Evolutionary conservation across 2,329 filamentous ascomycete genomes (phyloP), one percentile per base, ranked within the genome.

Genomic region (Sarocladium strictum): DNA sequence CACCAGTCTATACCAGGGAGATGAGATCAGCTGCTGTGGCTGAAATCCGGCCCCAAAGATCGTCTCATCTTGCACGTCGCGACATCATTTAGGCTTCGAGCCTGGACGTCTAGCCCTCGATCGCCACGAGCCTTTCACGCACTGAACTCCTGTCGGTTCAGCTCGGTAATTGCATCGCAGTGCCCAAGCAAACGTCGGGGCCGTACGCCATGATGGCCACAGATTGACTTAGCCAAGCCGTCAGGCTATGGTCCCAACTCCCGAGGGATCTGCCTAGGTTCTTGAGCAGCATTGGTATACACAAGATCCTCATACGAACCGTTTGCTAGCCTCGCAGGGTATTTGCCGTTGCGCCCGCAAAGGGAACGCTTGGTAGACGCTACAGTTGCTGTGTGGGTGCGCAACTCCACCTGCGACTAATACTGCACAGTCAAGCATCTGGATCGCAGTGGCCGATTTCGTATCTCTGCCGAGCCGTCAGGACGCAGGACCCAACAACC

Each of bases 361-460:
- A 33, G 47, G 4, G 15, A 51, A 15, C 47, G 47, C 47, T 51
- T 51, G 47, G n/a, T 51, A 10, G 29, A 51, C 47, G 47, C 47
- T 51, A 51, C 47, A 35, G 47, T 26, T 15, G 21, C 27, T 23
- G 29, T 10, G 47, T 51, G 47, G 47, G 27, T 51, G 47, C 47
- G n/a, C 17, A n/a, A 35, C 47, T 51, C 47, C 47, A 51, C 47
- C 7, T 12, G 27, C 26, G 47, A 51, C 47, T 51, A 51, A 51
- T 51, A 51, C 47, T 24, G 47, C 47, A 51, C 47, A 51, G 47
- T 51, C 47, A 51, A 51, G 24, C 47, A 51, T 51, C 47, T 33
- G 47, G 29, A 35, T 33, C 47, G 35, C n/a, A 19, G 6, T 29
- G 12, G 47, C 47, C 47, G 47, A 51, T 51, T 27, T 51, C 47